A percentile compares a stretch with the other conserved stretches of the same genome.
These are phyloP conservation scores for Alternaria atra DNA, from an alignment of 2,329 filamentous ascomycete genomes.

Conservation along the genomic window DNA sequence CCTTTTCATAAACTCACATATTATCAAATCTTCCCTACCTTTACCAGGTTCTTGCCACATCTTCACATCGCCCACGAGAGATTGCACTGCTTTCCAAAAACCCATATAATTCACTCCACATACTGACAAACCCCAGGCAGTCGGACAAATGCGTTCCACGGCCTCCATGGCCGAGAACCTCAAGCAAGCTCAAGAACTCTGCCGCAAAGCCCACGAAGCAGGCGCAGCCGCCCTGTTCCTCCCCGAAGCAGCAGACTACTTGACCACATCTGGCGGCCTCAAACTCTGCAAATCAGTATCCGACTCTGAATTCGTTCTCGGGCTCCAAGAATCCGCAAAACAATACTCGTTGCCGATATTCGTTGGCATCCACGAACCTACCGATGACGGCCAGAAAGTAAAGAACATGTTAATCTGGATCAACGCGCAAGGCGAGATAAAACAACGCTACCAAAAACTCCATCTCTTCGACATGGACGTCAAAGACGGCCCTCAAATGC, in stretches of 20 bases:
- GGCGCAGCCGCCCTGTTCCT: constrained; percentile 90
- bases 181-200: constrained; percentile 75
- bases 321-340: constrained; percentile 74
- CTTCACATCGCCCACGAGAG: background rate
- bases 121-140: constrained; percentile 65
- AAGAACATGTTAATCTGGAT: constrained; percentile 75
- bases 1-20: background rate
- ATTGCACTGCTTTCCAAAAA: background rate
- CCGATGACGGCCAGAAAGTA: constrained; percentile 60
- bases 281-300: constrained; percentile 73
- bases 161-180: constrained; percentile 81
- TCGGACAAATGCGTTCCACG: constrained; percentile 91
- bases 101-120: background rate
- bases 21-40: background rate
- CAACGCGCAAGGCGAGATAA: constrained; percentile 65
- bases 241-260: constrained; percentile 91
- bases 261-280: constrained; percentile 73
- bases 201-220: constrained; percentile 75
- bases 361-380: constrained; percentile 78
- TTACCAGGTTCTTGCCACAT: background rate
- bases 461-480: constrained; percentile 84
- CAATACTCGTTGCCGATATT: constrained; percentile 74
- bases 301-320: constrained; percentile 76
- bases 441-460: constrained; percentile 81
- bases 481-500: constrained; percentile 65